Evolutionary conservation across 352 stramenopile species (phyloP), one percentile per base, ranked within the genome.

Genomic region (Phytopythium ostracodes): DNA sequence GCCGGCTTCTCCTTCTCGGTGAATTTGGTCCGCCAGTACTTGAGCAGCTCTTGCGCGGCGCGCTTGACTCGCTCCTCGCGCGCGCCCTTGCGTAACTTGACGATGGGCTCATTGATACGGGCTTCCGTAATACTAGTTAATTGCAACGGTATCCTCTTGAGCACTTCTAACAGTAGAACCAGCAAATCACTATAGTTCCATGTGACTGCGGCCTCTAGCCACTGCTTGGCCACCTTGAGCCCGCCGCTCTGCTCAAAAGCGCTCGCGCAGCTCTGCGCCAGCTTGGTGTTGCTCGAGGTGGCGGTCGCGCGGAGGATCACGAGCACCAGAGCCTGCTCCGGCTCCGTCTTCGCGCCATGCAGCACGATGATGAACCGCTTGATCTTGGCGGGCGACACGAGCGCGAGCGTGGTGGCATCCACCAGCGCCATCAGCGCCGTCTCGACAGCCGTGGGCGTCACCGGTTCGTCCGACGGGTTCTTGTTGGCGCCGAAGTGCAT

Each of bases 81-180:
- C 49, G 84, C 81, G 36, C 72, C 84, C 59, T 95, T 95, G 65
- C 82, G 80, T 42, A 95, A 75, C 71, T 91, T 84, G 57, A 95
- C 86, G 71, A 95, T 92, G 46, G 86, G 86, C 66, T 95, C 84
- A 76, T 95, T 95, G 66, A 95, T 95, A 56, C 75, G 75, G 63
- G 86, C 86, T 70, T 93, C 84, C 50, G 86, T 95, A 72, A 95
- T 95, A 73, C 84, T 92, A 70, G 72, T 79, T 69, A 95, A 83
- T 75, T 91, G 80, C 58, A 95, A 73, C 50, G 86, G 84, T 65
- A 95, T 67, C 31, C 76, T 77, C 69, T 93, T 88, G 52, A 95
- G 67, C 60, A 92, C 84, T 67, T 89, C 78, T 66, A 95, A 77
- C 50, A 95, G 70, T 54, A 93, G 66, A 54, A 92, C 79, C 44